These are phyloP conservation scores for Collybia sp. DNA, from an alignment of 768 basidiomycete genomes.

Conservation along the genomic window DNA sequence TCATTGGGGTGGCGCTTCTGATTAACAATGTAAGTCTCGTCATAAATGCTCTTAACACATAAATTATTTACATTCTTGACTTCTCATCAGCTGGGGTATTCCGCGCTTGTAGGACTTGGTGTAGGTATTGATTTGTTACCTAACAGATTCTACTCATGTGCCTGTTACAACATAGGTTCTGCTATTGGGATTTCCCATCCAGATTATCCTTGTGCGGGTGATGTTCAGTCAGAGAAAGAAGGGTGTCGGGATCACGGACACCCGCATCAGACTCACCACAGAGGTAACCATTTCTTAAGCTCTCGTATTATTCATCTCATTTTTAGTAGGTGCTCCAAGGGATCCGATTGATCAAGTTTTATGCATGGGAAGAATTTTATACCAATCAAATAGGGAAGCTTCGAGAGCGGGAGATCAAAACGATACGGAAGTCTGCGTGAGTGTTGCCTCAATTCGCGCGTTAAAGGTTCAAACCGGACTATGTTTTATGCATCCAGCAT, in stretches of 20 bases:
- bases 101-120: conserved; percentile 61
- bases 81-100: conserved; percentile 51
- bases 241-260: conserved; percentile 62
- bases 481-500: conserved; percentile 19
- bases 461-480: neutral
- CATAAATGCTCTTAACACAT: neutral
- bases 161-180: conserved; percentile 31
- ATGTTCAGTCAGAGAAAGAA: conserved; percentile 51
- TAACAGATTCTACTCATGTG: conserved; percentile 2
- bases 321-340: conserved; percentile 51
- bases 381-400: conserved; percentile 32
- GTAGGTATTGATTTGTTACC: conserved; percentile 18
- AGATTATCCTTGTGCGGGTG: conserved; percentile 43
- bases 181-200: conserved; percentile 54
- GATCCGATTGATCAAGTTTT: conserved; percentile 62
- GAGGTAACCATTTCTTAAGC: conserved; percentile 33
- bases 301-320: neutral
- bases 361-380: conserved; percentile 56
- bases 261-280: conserved; percentile 56
- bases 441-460: conserved; percentile 9
- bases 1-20: conserved; percentile 57
- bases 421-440: conserved; percentile 35
- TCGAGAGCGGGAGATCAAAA: conserved; percentile 32
- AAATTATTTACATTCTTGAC: neutral
- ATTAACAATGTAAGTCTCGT: conserved; percentile 43